Evolutionary conservation across 192 early-diverging fungal genomes (phyloP).

Genomic region (Podila verticillata): DNA sequence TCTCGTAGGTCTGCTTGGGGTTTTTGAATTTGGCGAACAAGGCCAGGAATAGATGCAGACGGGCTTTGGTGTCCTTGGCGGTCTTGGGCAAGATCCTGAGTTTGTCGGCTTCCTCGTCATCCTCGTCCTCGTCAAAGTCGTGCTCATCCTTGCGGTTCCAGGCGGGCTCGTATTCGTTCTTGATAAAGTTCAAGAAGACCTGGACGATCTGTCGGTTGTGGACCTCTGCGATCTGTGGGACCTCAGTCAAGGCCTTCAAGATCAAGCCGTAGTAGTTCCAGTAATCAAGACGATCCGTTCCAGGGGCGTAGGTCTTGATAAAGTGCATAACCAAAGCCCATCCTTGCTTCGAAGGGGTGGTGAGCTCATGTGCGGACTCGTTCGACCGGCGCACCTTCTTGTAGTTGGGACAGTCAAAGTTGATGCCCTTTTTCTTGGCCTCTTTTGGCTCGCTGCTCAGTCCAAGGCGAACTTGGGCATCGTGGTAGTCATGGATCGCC

Average conservation of each 20-base stretch:
- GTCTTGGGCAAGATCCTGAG: conserved; percentile 37
- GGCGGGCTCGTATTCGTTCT: conserved; percentile 58
- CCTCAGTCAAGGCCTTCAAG: conserved; percentile 67
- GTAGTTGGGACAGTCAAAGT: conserved; percentile 66
- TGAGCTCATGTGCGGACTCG: conserved; percentile 41
- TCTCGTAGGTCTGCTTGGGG: conserved; percentile 63
- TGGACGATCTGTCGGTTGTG: conserved; percentile 68
- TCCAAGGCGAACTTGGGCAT: conserved; percentile 16
- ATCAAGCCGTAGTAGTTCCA: conserved; percentile 74
- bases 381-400: conserved; percentile 49
- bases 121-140: conserved; percentile 52
- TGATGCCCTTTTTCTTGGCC: conserved; percentile 47
- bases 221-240: conserved; percentile 69
- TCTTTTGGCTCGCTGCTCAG: conserved; percentile 5
- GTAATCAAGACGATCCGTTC: conserved; percentile 69
- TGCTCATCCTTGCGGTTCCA: conserved; percentile 51
- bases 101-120: conserved; percentile 50
- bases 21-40: conserved; percentile 76
- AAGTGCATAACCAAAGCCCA: conserved; percentile 55
- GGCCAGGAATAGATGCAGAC: conserved; percentile 60
- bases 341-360: conserved; percentile 28
- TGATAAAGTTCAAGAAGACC: conserved; percentile 71
- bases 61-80: conserved; percentile 37
- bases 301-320: conserved; percentile 49
- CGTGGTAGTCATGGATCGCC: conserved; percentile 37